Conservation (phyloP, 805 yeast genomes). For the Suhomyces xylopsoci region DNA sequence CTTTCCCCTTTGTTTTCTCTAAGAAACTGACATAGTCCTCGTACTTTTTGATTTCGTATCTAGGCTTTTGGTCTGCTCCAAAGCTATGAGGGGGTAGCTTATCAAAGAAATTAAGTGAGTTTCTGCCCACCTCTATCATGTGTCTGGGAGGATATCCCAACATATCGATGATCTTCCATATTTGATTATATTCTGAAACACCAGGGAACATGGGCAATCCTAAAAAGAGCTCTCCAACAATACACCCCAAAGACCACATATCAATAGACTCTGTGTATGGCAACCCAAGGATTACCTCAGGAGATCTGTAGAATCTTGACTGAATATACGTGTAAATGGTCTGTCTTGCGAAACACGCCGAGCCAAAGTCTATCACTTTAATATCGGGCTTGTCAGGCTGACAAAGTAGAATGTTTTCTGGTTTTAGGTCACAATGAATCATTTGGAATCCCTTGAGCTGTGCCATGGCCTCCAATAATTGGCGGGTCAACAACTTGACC, state of each 20-base stretch:
- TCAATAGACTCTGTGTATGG: constrained; percentile 93
- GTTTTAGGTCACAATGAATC: constrained; percentile 95
- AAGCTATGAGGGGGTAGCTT: constrained; percentile 25
- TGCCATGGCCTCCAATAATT: constrained; percentile 75
- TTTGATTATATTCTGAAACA: constrained; percentile 86
- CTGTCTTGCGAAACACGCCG: constrained; percentile 89
- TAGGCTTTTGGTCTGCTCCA: constrained; percentile 21
- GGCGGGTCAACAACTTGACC: constrained; percentile 74
- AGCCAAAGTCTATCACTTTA: constrained; percentile 93
- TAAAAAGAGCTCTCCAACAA: constrained; percentile 82
- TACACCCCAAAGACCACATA: constrained; percentile 96
- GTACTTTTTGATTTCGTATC: constrained; percentile 29
- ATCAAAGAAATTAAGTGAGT: constrained; percentile 65
- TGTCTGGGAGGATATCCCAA: constrained; percentile 87
- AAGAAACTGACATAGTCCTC: constrained; percentile 36
- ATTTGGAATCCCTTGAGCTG: constrained; percentile 78
- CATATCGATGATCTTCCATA: constrained; percentile 76
- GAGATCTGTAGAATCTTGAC: constrained; percentile 89
- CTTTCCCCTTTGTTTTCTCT: constrained; percentile 24
- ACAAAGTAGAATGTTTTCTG: constrained; percentile 84
- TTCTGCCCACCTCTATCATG: constrained; percentile 96
- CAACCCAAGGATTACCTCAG: constrained; percentile 88
- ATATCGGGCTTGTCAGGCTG: constrained; percentile 80
- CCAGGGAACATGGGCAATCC: constrained; percentile 97
- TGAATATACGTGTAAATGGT: constrained; percentile 90